Conservation (phyloP, 1,139 yeast genomes). For the Sugiyamaella castrensis region DNA sequence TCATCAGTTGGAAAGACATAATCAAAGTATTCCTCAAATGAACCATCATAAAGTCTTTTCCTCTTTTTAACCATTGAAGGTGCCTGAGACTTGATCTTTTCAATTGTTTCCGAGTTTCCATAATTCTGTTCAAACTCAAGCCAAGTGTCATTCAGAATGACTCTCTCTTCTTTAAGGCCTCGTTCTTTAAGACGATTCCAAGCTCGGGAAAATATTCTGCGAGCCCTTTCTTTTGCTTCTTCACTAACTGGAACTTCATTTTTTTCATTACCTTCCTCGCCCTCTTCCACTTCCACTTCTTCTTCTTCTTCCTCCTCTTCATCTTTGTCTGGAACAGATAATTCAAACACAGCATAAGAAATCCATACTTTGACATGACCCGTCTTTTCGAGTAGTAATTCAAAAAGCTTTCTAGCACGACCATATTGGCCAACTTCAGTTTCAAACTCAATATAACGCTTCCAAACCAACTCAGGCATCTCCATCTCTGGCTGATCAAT, state of each 20-base stretch:
- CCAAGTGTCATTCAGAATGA: constrained; percentile 60
- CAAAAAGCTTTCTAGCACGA: constrained; percentile 54
- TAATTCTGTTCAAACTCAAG: constrained; percentile 60
- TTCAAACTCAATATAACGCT: constrained; percentile 55
- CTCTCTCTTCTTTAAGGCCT: constrained; percentile 46
- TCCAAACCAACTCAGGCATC: constrained; percentile 45
- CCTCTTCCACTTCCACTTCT: constrained; percentile 41
- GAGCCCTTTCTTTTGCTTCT: constrained; percentile 50
- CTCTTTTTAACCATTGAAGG: constrained; percentile 58
- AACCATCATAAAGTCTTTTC: constrained; percentile 45
- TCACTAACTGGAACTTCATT: constrained; percentile 48
- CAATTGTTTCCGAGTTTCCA: constrained; percentile 48
- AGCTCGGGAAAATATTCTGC: constrained; percentile 59
- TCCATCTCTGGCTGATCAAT: constrained; percentile 37
- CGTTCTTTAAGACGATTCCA: constrained; percentile 44
- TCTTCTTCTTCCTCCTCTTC: constrained; percentile 44
- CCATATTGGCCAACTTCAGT: constrained; percentile 57
- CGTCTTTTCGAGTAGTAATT: constrained; percentile 41
- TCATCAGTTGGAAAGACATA: constrained; percentile 59
- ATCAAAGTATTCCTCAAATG: constrained; percentile 56
- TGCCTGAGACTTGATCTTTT: constrained; percentile 45
- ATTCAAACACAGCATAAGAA: constrained; percentile 66
- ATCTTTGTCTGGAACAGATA: constrained; percentile 51
- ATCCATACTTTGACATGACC: constrained; percentile 55
- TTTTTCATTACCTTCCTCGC: constrained; percentile 47